These are phyloP conservation scores for Biscogniauxia marginata DNA, from an alignment of 2,329 filamentous ascomycete genomes.

Conservation along the genomic window DNA sequence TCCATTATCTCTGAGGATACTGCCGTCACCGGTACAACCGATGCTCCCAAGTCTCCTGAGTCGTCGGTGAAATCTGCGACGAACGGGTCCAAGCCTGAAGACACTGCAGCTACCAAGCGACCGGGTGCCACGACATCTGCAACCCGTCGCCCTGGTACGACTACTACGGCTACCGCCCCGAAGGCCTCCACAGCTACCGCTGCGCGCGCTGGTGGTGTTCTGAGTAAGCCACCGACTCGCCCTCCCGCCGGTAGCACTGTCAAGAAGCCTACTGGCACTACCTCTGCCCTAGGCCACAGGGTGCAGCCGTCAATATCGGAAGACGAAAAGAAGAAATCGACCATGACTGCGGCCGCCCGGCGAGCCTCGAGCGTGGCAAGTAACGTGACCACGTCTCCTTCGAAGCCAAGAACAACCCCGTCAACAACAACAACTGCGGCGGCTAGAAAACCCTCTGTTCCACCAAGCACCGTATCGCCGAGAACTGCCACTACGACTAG, in stretches of 20 bases:
- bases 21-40: constrained; percentile 25
- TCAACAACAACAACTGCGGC: constrained; percentile 33
- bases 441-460: constrained; percentile 29
- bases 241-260: constrained; percentile 39
- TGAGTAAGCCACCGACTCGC: constrained; percentile 50
- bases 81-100: constrained; percentile 35
- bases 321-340: constrained; percentile 47
- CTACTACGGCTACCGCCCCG: constrained; percentile 25
- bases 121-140: constrained; percentile 34
- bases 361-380: constrained; percentile 45
- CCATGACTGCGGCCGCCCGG: constrained; percentile 39
- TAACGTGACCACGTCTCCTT: constrained; percentile 35
- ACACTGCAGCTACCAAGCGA: constrained; percentile 37
- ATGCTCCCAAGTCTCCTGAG: constrained; percentile 32
- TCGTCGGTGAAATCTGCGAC: constrained; percentile 27
- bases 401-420: constrained; percentile 35
- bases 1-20: constrained; percentile 37
- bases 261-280: constrained; percentile 34
- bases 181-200: constrained; percentile 31
- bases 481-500: constrained; percentile 37
- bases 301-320: constrained; percentile 50
- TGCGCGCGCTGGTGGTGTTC: constrained; percentile 38
- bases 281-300: constrained; percentile 42
- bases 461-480: constrained; percentile 28
- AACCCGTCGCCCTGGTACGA: constrained; percentile 34